Evolutionary conservation across 2,329 filamentous ascomycete species (phyloP), one percentile per base, ranked within the genome.

Genomic region (Colletotrichum filicis): DNA sequence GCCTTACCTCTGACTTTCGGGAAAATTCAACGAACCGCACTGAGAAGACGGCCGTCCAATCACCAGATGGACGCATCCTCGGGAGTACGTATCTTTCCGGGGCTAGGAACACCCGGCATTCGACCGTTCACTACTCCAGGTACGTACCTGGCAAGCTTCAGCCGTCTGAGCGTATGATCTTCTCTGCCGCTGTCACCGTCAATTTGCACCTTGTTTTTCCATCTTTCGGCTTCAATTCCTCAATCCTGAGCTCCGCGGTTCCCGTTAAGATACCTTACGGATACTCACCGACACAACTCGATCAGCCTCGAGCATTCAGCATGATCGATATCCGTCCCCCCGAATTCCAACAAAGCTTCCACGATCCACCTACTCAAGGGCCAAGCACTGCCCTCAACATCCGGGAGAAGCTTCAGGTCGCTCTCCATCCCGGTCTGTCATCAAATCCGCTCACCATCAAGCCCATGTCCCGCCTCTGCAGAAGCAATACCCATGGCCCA

Each of bases 381-480:
- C 49, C 30, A 11, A 57, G 12, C 32, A 30, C 22, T 4, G 46
- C 30, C 59, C n/a, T 3, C 26, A 22, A 49, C 28, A 22, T 53
- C 7, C 30, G 7, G 19, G 14, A 5, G n/a, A 35, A 30, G 24
- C 59, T 49, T 61, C 30, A 53, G 8, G 35, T 30, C 9, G 22
- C 19, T 52, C 37, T 22, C 26, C 19, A 14, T 49, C 65, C 42
- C 19, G 52, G 56, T 35, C 65, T 32, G 4, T 57, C 67, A 24
- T 24, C 53, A 53, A 64, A 69, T 46, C 60, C 60, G 32, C 52
- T 35, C 59, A 69, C 37, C 28, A 58, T 16, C 60, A 26, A 26
- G 5, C 30, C 24, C 30, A 46, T 14, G 59, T 19, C 37, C 37
- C n/a, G 35, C 61, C 42, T 52, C 59, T 37, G 59, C 42, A 52